These are phyloP conservation scores for Xylariaceae sp. DNA, from an alignment of 2,329 filamentous ascomycete genomes.

Conservation along the genomic window DNA sequence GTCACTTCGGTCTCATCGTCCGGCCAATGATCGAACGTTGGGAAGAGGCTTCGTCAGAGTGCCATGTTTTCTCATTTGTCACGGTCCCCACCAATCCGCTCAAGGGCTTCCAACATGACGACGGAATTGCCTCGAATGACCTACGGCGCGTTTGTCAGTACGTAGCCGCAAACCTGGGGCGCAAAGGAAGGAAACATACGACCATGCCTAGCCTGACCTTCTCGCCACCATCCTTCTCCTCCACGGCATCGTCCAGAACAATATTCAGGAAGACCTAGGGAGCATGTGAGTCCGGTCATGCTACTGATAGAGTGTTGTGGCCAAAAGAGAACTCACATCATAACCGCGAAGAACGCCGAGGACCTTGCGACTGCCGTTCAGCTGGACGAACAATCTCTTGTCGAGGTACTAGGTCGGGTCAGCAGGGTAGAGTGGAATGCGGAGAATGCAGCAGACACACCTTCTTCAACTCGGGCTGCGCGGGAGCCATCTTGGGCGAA, in stretches of 20 bases:
- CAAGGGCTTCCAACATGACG: constrained; percentile 87
- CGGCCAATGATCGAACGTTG: too few relatives aligned
- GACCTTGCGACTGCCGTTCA: constrained; percentile 96
- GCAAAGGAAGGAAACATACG: constrained; percentile 44
- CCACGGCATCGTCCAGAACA: constrained; percentile 91
- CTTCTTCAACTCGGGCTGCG: constrained; percentile 98
- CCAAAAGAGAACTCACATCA: constrained; percentile 68
- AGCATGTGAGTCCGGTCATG: constrained; percentile 19
- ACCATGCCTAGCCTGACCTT: constrained; percentile 90
- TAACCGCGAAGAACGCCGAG: constrained; percentile 91
- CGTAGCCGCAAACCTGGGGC: background rate
- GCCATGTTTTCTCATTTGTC: constrained; percentile 23
- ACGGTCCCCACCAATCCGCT: constrained; percentile 57
- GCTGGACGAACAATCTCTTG: constrained; percentile 94
- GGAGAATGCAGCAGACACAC: constrained; percentile 36
- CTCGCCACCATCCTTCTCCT: constrained; percentile 87
- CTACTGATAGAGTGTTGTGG: too few relatives aligned
- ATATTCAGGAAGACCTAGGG: constrained; percentile 92
- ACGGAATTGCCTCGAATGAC: constrained; percentile 97
- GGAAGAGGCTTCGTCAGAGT: too few relatives aligned
- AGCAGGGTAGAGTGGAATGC: constrained; percentile 3
- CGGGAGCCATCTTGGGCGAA: constrained; percentile 79
- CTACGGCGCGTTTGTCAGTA: constrained; percentile 35
- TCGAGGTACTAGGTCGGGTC: constrained; percentile 78
- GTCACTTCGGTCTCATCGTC: too few relatives aligned